Evolutionary conservation across 2,329 filamentous ascomycete species (phyloP).

Genomic region (Pseudogymnoascus pannorum): DNA sequence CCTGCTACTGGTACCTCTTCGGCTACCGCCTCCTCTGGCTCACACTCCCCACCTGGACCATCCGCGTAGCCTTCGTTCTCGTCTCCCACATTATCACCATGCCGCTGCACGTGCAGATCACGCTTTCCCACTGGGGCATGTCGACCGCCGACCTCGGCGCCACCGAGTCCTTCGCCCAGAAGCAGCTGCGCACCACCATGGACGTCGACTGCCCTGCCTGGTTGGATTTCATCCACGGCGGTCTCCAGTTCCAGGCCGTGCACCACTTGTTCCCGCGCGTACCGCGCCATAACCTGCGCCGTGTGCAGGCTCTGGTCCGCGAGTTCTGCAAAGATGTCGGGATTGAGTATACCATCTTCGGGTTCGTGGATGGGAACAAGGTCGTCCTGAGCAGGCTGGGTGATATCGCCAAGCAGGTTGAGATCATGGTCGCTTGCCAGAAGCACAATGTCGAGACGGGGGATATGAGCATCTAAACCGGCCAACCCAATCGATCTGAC

Average conservation of each 20-base stretch:
- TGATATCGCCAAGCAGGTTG: slow-evolving; percentile 55
- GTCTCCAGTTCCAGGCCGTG: slow-evolving; percentile 65
- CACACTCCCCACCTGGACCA: slow-evolving; percentile 49
- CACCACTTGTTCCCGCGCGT: slow-evolving; percentile 64
- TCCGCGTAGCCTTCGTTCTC: slow-evolving; percentile 54
- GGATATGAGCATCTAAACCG: slow-evolving; percentile 11
- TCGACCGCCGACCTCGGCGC: slow-evolving; percentile 57
- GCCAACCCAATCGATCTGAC: not conserved
- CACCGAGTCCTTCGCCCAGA: slow-evolving; percentile 60
- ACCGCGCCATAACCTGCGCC: slow-evolving; percentile 59
- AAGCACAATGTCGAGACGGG: slow-evolving; percentile 39
- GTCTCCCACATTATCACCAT: slow-evolving; percentile 59
- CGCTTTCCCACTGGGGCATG: slow-evolving; percentile 67
- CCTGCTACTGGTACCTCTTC: slow-evolving; percentile 60
- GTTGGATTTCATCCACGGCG: slow-evolving; percentile 67
- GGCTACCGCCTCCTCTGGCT: slow-evolving; percentile 59
- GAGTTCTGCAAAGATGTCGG: slow-evolving; percentile 58
- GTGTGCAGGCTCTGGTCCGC: slow-evolving; percentile 50
- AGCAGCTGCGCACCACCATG: slow-evolving; percentile 65
- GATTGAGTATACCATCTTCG: slow-evolving; percentile 55
- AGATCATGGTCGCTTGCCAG: slow-evolving; percentile 51
- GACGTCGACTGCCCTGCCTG: slow-evolving; percentile 65
- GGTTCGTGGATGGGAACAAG: slow-evolving; percentile 56
- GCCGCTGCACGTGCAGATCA: slow-evolving; percentile 66
- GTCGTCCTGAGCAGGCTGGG: slow-evolving; percentile 46